Evolutionary conservation across 2,329 filamentous ascomycete genomes (phyloP).

Genomic region (Fusarium nematophilum): DNA sequence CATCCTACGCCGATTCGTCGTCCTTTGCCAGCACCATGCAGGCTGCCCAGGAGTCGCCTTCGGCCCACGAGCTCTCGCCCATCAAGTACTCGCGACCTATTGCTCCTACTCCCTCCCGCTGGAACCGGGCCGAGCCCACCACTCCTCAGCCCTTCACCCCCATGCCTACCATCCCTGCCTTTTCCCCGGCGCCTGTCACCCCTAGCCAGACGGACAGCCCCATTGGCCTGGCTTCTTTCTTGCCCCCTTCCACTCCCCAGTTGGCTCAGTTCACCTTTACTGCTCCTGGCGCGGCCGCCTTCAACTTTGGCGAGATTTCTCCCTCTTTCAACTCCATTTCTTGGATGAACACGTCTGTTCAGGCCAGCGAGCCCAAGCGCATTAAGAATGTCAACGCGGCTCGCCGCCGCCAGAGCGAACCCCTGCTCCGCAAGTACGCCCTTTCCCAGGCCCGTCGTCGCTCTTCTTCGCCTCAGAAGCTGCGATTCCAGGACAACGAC

Average conservation of each 20-base stretch:
- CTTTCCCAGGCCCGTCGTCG: conserved; percentile 41
- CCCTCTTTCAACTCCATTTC: conserved; percentile 43
- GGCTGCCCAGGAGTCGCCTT: conserved; percentile 15
- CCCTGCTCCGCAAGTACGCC: conserved; percentile 44
- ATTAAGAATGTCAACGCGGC: conserved; percentile 37
- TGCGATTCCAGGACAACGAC: conserved; percentile 34
- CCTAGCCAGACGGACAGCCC: conserved; percentile 21
- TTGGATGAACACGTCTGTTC: conserved; percentile 41
- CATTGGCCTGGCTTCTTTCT: conserved; percentile 36
- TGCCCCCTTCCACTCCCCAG: conserved; percentile 31
- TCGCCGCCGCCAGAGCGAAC: conserved; percentile 50
- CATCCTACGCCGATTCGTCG: conserved; percentile 35
- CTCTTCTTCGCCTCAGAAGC: conserved; percentile 46
- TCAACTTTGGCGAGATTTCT: conserved; percentile 46
- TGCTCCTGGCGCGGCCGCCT: conserved; percentile 18
- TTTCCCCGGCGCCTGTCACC: neutral
- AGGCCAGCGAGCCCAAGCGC: conserved; percentile 36
- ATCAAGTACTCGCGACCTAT: conserved; percentile 37
- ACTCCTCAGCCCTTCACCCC: conserved; percentile 38
- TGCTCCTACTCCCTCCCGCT: conserved; percentile 47
- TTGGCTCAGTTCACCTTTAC: conserved; percentile 16
- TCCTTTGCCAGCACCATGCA: conserved; percentile 16
- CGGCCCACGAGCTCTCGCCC: conserved; percentile 29
- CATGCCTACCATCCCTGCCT: conserved; percentile 1
- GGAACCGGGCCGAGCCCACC: conserved; percentile 37